Base-by-base conservation (phyloP, 495 filamentous ascomycete species). In the Tetracladium marchalianum region DNA sequence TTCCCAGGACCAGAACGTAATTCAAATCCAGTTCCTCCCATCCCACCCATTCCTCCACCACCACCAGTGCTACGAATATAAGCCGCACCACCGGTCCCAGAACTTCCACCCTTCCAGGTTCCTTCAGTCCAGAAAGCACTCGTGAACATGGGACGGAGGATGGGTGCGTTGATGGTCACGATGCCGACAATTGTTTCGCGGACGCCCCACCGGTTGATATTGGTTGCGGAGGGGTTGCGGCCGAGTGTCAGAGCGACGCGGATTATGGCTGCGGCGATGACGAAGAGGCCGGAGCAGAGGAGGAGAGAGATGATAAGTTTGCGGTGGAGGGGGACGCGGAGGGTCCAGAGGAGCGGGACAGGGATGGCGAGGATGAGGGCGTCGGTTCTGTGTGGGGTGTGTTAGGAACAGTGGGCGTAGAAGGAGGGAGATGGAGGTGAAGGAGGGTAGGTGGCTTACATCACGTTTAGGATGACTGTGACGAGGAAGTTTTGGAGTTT, bases 401-500 rank as follows among this genome's bases (percentile, higher is more conserved):
- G 27, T 8, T 7, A n/a, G 36, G n/a, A 5, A 19, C n/a, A 24
- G 10, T 22, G 11, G 36, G 3, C 45, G 11, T 41, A 3, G 22
- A 27, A 27, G 35, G 5, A 27, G 35, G 5, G 35, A 16, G 15
- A 3, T 36, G 3, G 12, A 4, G 5, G 12, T 36, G 15, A 36
- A 4, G 35, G 35, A 35, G 15, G n/a, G 17, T 11, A n/a, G 18
- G 3, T 11, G 11, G 4, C 40, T 31, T 31, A 43, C 40, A 43
- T 31, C 2, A 43, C 40, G 22, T 43, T 43, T 13, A 43, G 31
- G 13, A 43, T 24, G 12, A 43, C 40, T 11, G 19, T 43, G 3
- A 43, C 40, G 11, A 43, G 40, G 22, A 43, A 43, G 40, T 31
- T 33, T 24, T 43, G 40, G 16, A 43, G 40, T 16, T 43, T 43